Evolutionary conservation across 169 alveolate species (phyloP).

Genomic region (Plasmodium knowlesi): DNA sequence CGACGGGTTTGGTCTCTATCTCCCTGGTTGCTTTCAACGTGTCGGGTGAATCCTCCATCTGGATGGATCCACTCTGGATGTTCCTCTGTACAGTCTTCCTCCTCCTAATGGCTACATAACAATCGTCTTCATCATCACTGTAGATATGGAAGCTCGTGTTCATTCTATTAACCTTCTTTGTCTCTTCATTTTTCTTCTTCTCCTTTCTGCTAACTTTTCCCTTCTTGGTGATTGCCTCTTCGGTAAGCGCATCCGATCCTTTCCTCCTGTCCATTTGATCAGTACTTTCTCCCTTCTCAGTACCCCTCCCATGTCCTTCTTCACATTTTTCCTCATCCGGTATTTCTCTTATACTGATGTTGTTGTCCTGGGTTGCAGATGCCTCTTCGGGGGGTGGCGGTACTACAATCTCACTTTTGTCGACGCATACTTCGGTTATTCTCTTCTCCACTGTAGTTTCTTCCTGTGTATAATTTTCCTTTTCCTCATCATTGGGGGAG

Average conservation of each 20-base stretch:
- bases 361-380: background rate
- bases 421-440: background rate
- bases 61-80: background rate
- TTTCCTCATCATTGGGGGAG: background rate
- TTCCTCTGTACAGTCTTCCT: background rate
- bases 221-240: background rate
- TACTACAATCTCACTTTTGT: background rate
- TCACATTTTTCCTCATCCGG: background rate
- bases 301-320: background rate
- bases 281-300: background rate
- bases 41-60: background rate
- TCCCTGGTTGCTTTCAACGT: background rate
- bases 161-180: constrained; percentile 32
- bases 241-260: background rate
- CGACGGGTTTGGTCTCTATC: background rate
- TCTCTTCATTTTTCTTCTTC: constrained; percentile 49
- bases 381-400: background rate
- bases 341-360: background rate
- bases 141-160: constrained; percentile 72
- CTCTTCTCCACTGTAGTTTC: background rate
- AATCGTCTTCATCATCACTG: constrained; percentile 58
- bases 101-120: constrained; percentile 36
- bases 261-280: background rate
- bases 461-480: background rate
- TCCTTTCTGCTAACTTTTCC: constrained; percentile 24